Conservation (phyloP, 2,329 filamentous ascomycete genomes). For the Purpureocillium takamizusanense region DNA sequence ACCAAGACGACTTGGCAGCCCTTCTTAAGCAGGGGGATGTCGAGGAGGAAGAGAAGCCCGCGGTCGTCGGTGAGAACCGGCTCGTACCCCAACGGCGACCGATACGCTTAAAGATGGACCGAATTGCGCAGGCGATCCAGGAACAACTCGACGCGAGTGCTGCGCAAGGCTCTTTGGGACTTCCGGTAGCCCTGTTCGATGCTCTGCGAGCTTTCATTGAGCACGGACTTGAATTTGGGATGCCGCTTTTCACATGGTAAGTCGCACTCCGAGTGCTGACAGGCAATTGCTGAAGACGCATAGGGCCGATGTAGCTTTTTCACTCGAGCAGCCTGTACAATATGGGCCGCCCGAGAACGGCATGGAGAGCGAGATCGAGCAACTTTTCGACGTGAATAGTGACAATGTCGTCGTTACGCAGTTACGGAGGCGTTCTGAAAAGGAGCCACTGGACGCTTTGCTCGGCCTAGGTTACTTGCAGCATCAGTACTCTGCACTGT, state of each 20-base stretch:
- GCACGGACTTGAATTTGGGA: constrained; percentile 13
- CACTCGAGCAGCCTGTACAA: not conserved
- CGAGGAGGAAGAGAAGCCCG: constrained; percentile 1
- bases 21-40: constrained; percentile 4
- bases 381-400: constrained; percentile 16
- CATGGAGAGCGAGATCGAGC: constrained; percentile 18
- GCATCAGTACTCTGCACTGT: constrained; percentile 19
- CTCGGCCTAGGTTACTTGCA: constrained; percentile 18
- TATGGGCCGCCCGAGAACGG: constrained; percentile 9
- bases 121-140: constrained; percentile 12
- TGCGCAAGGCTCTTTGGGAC: constrained; percentile 10
- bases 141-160: constrained; percentile 9
- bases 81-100: constrained; percentile 4
- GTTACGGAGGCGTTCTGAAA: constrained; percentile 14
- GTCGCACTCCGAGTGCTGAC: constrained; percentile 1
- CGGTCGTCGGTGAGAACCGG: not conserved
- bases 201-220: constrained; percentile 17
- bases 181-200: constrained; percentile 16
- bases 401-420: constrained; percentile 19
- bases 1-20: constrained; percentile 14
- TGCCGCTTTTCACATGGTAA: constrained; percentile 25
- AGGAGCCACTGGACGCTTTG: constrained; percentile 14
- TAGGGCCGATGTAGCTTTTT: constrained; percentile 5
- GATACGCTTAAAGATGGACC: constrained; percentile 13
- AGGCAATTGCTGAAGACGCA: not conserved